Conservation (phyloP, 2,329 filamentous ascomycete species). For the Fusarium odoratissimum region DNA sequence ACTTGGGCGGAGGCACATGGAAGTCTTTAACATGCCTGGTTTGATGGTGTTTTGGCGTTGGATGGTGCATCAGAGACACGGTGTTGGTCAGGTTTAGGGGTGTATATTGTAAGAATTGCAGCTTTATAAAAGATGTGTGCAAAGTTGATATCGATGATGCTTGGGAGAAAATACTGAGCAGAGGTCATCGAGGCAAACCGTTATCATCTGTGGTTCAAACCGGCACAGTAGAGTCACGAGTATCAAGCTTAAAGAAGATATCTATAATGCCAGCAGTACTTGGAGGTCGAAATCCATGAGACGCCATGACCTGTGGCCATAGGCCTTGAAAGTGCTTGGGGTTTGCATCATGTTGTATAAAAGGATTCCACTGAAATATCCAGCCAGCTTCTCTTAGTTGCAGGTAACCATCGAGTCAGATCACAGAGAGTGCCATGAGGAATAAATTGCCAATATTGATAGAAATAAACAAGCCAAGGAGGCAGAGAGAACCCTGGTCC, state of each 20-base stretch:
- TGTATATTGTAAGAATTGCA: conserved; percentile 25
- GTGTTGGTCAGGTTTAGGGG: conserved; percentile 41
- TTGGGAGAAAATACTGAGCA: neutral
- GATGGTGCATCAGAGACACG: conserved; percentile 45
- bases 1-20: conserved; percentile 21
- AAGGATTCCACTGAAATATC: too few relatives aligned
- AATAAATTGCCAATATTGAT: too few relatives aligned
- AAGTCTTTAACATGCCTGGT: conserved; percentile 31
- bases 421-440: neutral
- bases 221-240: neutral
- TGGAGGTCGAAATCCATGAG: neutral
- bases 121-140: neutral
- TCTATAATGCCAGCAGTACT: neutral
- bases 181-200: neutral
- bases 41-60: conserved; percentile 46
- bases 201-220: neutral
- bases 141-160: neutral
- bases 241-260: neutral
- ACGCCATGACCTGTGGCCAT: neutral
- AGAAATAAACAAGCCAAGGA: neutral
- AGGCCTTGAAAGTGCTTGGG: too few relatives aligned
- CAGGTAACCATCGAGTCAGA: neutral
- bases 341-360: neutral
- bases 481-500: neutral
- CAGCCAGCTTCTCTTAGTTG: neutral